A percentile compares a stretch with the other conserved stretches of the same genome.
Evolutionary conservation across 495 filamentous ascomycete species (phyloP).

Genomic region (Sphaerosporella brunnea): DNA sequence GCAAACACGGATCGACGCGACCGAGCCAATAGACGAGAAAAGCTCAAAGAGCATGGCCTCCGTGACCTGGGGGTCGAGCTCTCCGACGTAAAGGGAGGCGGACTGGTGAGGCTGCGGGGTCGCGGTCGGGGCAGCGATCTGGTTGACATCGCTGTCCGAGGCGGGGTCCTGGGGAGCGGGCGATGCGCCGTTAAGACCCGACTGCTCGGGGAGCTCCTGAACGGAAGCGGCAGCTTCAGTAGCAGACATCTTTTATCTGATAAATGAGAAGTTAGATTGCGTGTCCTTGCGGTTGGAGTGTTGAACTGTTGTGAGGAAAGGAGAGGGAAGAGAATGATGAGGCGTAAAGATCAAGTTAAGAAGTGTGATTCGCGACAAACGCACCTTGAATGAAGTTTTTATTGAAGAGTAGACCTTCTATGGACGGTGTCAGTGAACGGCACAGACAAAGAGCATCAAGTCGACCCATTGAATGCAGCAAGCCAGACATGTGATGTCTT

Average conservation of each 20-base stretch:
- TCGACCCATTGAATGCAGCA: not conserved
- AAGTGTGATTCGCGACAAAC: not conserved
- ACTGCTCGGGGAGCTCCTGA: conserved; percentile 53
- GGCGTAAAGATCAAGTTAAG: too few species aligned
- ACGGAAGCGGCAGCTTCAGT: conserved; percentile 41
- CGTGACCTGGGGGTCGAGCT: conserved; percentile 91
- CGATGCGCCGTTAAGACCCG: conserved; percentile 31
- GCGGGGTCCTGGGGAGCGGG: conserved; percentile 31
- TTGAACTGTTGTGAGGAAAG: too few species aligned
- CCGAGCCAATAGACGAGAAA: conserved; percentile 97
- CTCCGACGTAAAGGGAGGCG: conserved; percentile 95
- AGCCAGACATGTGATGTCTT: not conserved
- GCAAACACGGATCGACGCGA: conserved; percentile 98
- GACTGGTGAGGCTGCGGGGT: conserved; percentile 58
- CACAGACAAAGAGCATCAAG: conserved; percentile 18
- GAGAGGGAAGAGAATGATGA: too few species aligned
- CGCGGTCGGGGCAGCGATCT: conserved; percentile 44
- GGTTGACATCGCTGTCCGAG: conserved; percentile 44
- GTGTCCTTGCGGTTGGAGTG: too few species aligned
- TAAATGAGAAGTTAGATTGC: too few species aligned
- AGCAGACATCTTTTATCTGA: conserved; percentile 38
- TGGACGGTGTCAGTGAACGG: conserved; percentile 8
- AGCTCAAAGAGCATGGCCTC: conserved; percentile 99
- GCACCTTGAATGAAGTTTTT: not conserved
- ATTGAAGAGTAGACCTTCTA: conserved; percentile 5